Percentiles rank a stretch among this genome's conserved stretches.
phyloP scores from a whole-genome alignment of 306 rosid genomes.

The Oxytropis ochrocephala region DNA sequence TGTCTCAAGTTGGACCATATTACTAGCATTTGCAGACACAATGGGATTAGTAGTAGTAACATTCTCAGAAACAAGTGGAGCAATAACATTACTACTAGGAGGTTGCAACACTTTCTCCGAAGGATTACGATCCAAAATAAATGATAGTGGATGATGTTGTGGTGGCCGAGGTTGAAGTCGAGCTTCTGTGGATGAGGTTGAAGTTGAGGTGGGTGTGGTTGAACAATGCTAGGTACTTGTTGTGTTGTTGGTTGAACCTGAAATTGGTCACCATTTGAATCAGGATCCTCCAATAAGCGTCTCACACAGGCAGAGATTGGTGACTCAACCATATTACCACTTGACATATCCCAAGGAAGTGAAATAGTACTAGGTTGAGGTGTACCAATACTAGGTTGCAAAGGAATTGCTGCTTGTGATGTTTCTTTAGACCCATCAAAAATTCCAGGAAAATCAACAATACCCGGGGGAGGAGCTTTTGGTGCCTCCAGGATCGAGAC shows the following conservation, averaged over 20 bases:
- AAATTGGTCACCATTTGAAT: conserved; percentile 36
- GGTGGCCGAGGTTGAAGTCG: background rate
- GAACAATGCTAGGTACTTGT: no score
- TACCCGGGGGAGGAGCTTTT: conserved; percentile 25
- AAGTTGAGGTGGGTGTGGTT: no score
- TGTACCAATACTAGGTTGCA: no score
- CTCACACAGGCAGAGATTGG: conserved; percentile 77
- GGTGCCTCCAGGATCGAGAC: conserved; percentile 10
- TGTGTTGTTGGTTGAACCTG: no score
- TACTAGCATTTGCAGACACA: background rate
- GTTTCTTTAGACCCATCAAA: no score
- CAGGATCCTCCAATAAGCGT: conserved; percentile 47
- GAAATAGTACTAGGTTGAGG: no score
- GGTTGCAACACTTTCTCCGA: background rate
- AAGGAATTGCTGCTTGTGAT: no score
- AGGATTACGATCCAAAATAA: no score
- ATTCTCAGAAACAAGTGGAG: no score
- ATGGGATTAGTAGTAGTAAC: background rate
- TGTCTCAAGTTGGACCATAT: no score
- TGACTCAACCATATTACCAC: conserved; percentile 53
- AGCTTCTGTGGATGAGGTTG: conserved; percentile 17
- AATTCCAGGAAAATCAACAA: background rate
- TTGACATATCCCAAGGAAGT: conserved; percentile 24
- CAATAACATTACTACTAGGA: background rate
- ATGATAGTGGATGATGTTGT: no score